Evolutionary conservation across 768 basidiomycete species (phyloP).

Genomic region (Hortiboletus flavorubellus): DNA sequence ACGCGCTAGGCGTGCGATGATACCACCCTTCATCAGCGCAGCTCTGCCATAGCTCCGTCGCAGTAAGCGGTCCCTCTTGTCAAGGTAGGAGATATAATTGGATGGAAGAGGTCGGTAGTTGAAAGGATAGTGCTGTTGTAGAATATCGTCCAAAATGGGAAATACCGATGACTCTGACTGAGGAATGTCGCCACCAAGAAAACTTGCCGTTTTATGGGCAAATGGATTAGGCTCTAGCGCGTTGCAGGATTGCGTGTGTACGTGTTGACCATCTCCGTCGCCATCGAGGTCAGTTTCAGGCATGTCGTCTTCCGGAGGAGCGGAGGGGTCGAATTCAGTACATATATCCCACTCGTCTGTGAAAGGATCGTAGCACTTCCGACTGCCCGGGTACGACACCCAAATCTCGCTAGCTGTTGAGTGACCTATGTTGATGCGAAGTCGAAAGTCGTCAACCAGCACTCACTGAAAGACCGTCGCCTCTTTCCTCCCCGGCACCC

Average conservation of each 20-base stretch:
- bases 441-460: background rate
- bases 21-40: constrained; percentile 4
- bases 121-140: background rate
- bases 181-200: background rate
- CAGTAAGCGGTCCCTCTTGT: background rate
- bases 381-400: background rate
- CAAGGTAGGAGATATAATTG: background rate
- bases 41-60: background rate
- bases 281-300: too few species aligned
- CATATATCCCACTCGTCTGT: background rate
- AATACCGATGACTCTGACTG: background rate
- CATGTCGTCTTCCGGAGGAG: too few species aligned
- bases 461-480: background rate
- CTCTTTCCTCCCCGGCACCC: too few species aligned
- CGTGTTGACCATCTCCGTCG: too few species aligned
- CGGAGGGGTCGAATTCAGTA: background rate
- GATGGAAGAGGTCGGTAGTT: background rate
- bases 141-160: background rate
- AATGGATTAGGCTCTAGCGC: too few species aligned
- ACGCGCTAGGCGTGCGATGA: background rate
- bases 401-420: background rate
- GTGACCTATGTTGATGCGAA: background rate
- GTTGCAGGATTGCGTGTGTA: too few species aligned
- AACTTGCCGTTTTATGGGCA: background rate
- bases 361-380: background rate